phyloP scores from a whole-genome alignment of 352 stramenopile genomes.

The Globisporangium irregulare region DNA sequence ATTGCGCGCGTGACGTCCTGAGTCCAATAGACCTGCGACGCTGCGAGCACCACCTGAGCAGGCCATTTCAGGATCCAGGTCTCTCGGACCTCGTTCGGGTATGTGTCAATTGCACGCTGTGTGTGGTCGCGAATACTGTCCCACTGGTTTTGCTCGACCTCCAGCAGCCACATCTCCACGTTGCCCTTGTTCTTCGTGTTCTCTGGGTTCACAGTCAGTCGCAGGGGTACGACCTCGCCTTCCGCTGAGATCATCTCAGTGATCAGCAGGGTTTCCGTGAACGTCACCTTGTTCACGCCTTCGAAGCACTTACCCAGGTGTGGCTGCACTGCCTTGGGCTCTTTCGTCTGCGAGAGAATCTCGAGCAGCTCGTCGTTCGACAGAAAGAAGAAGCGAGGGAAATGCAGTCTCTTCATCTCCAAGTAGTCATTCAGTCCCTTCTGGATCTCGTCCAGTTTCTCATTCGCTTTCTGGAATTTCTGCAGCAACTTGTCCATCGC shows the following conservation, averaged over 20 bases:
- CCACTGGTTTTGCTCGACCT: conserved; percentile 91
- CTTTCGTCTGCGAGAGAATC: conserved; percentile 93
- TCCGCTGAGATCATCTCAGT: conserved; percentile 93
- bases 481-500: conserved; percentile 88
- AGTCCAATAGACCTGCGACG: conserved; percentile 94
- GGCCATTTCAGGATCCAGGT: conserved; percentile 93
- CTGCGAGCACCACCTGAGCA: conserved; percentile 91
- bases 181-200: conserved; percentile 93
- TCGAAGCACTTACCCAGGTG: conserved; percentile 91
- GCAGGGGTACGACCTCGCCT: conserved; percentile 87
- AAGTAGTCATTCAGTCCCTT: conserved; percentile 94
- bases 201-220: conserved; percentile 86
- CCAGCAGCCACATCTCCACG: conserved; percentile 93
- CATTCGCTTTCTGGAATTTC: conserved; percentile 92
- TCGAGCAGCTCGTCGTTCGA: conserved; percentile 93
- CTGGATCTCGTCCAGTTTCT: conserved; percentile 94
- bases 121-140: conserved; percentile 90
- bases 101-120: conserved; percentile 84
- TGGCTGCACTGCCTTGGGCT: conserved; percentile 90
- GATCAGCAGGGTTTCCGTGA: conserved; percentile 90
- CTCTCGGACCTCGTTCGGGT: conserved; percentile 72
- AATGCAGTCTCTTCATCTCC: conserved; percentile 92
- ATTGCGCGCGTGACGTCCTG: conserved; percentile 89
- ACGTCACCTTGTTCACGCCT: conserved; percentile 91
- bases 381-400: conserved; percentile 94